Percentiles rank a stretch among this genome's conserved stretches.
phyloP scores from a whole-genome alignment of 2,329 filamentous ascomycete genomes.

The Colletotrichum euphorbiae region DNA sequence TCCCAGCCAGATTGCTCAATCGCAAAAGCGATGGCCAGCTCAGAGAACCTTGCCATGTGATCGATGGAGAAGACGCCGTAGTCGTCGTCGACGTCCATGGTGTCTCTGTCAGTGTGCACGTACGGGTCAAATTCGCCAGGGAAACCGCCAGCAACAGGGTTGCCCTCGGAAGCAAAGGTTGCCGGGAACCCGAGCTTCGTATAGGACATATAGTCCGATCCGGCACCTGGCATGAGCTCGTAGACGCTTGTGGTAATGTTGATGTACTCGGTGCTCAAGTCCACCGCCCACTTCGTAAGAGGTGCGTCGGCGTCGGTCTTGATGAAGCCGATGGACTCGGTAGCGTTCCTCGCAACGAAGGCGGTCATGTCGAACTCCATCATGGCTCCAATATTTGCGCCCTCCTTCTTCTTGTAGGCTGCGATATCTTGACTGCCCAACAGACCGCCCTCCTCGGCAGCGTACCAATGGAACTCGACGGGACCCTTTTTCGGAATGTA shows the following conservation, averaged over 20 bases:
- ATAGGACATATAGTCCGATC: slow-evolving; percentile 57
- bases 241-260: slow-evolving; percentile 51
- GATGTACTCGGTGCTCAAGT: slow-evolving; percentile 51
- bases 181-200: slow-evolving; percentile 54
- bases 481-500: slow-evolving; percentile 52
- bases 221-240: slow-evolving; percentile 47
- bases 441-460: slow-evolving; percentile 81
- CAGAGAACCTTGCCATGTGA: slow-evolving; percentile 55
- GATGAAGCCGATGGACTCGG: slow-evolving; percentile 54
- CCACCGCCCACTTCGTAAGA: slow-evolving; percentile 51
- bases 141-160: slow-evolving; percentile 48
- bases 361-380: slow-evolving; percentile 67
- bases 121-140: slow-evolving; percentile 54
- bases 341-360: slow-evolving; percentile 51
- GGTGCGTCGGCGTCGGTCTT: slow-evolving; percentile 51
- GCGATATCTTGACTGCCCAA: slow-evolving; percentile 73
- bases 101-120: slow-evolving; percentile 51
- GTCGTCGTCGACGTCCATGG: slow-evolving; percentile 53
- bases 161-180: slow-evolving; percentile 53
- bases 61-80: slow-evolving; percentile 53
- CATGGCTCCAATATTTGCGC: slow-evolving; percentile 77
- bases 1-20: slow-evolving; percentile 55
- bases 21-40: slow-evolving; percentile 54
- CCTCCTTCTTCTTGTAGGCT: slow-evolving; percentile 71
- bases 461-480: slow-evolving; percentile 84